Conservation (phyloP, 805 yeast genomes). For the Yamadazyma insecticola region DNA sequence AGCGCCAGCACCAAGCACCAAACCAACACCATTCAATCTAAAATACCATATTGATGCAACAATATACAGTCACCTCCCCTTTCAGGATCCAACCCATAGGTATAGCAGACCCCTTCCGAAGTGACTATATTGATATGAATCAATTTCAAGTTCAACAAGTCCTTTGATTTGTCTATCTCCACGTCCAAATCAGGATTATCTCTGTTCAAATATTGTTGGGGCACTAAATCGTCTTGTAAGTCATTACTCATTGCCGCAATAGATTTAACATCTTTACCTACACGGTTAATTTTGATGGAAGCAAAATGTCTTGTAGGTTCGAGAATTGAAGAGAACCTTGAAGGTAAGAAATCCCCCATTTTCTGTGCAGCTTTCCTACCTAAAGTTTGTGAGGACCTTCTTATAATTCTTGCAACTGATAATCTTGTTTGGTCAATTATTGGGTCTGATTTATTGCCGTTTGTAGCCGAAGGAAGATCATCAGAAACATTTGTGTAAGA, state of each 20-base stretch:
- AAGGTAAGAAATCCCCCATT: slow-evolving; percentile 83
- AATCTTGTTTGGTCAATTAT: slow-evolving; percentile 65
- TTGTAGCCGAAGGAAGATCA: slow-evolving; percentile 13
- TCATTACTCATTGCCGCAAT: slow-evolving; percentile 42
- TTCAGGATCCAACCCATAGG: slow-evolving; percentile 77
- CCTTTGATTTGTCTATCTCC: slow-evolving; percentile 13
- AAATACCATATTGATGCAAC: slow-evolving; percentile 62
- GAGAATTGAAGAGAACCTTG: slow-evolving; percentile 72
- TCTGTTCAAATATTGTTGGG: slow-evolving; percentile 22
- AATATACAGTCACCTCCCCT: slow-evolving; percentile 91
- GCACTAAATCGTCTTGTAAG: slow-evolving; percentile 25
- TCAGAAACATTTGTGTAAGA: slow-evolving; percentile 30
- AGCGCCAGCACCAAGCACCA: too few species aligned
- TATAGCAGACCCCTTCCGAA: slow-evolving; percentile 73
- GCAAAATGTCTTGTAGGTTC: slow-evolving; percentile 94
- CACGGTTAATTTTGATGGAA: slow-evolving; percentile 59
- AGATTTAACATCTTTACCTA: slow-evolving; percentile 37
- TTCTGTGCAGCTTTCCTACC: slow-evolving; percentile 82
- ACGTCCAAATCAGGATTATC: slow-evolving; percentile 5
- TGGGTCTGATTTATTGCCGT: slow-evolving; percentile 45
- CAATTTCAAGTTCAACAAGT: slow-evolving; percentile 23
- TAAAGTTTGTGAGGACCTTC: slow-evolving; percentile 72
- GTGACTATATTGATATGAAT: slow-evolving; percentile 68
- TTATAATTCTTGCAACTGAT: slow-evolving; percentile 68
- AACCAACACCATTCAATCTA: slow-evolving; percentile 14